Evolutionary conservation across 2,329 filamentous ascomycete species (phyloP), one percentile per base, ranked within the genome.

Genomic region (Rugonectria rugulosa): DNA sequence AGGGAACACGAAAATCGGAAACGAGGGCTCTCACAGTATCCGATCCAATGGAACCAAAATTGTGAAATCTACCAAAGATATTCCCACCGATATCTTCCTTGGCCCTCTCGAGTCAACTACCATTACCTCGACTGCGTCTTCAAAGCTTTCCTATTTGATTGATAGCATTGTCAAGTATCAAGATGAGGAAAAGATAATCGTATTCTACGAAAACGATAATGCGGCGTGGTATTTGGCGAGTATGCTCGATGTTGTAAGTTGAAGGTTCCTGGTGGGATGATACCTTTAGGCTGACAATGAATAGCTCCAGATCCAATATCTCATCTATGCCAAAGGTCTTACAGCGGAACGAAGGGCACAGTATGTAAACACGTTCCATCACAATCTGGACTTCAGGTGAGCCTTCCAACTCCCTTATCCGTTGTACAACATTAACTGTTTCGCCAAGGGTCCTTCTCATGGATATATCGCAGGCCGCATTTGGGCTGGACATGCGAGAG

Each of bases 121-220:
- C 49, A 79, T 96, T 17, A 76, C 90, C n/a, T 92, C 91, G 4
- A 97, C 93, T 0, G 85, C 87, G 0, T 97, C 93, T 0, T 87
- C 90, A 0, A 98, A 98, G 72, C 79, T 97, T 3, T 93, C 90
- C 3, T 97, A 97, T 67, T 78, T 97, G 6, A 77, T 97, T 15
- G 88, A 92, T 49, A 81, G 85, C 26, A 86, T 97, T 11, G 72
- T 87, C 5, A 78, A 82, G 47, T 80, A 93, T 58, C 85, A 95
- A 48, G 73, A 80, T 1, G 75, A 82, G 0, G 92, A 97, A 67
- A 96, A 97, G 72, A 95, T 96, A 4, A 85, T 97, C 47, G 83
- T 97, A 9, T 98, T 98, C 72, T 97, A 97, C 70, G 92, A 96
- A 57, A 89, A 90, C 26, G 89, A 95, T 57, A 94, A 96, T 64